phyloP scores from a whole-genome alignment of 2,329 filamentous ascomycete species.

The Geosmithia morbida region DNA sequence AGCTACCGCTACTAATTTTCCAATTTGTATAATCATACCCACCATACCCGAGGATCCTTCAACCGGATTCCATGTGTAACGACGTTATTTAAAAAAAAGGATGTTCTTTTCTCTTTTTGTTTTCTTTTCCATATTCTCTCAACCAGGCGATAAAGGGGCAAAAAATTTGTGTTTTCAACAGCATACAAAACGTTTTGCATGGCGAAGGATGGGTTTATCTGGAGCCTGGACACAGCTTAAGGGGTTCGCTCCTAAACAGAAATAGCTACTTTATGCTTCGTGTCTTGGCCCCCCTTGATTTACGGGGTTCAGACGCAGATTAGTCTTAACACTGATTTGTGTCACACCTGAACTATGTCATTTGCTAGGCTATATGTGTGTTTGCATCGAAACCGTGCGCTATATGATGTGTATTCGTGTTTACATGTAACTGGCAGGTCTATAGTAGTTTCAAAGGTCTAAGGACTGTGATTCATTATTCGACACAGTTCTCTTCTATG shows the following conservation, averaged over 20 bases:
- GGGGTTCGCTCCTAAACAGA: neutral
- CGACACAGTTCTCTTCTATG: no score
- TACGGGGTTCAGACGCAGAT: neutral
- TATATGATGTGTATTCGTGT: no score
- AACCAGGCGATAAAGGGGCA: constrained; percentile 13
- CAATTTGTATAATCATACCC: constrained; percentile 12
- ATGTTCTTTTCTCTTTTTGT: constrained; percentile 10
- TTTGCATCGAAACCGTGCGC: no score
- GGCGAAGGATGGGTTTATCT: constrained; percentile 10
- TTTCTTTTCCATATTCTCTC: constrained; percentile 11
- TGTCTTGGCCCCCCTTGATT: neutral
- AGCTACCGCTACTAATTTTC: constrained; percentile 29
- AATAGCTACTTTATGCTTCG: neutral
- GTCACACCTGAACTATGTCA: no score
- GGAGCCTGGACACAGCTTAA: neutral
- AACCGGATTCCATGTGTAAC: constrained; percentile 23
- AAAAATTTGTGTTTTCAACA: constrained; percentile 28
- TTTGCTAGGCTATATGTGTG: no score
- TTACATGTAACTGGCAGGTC: no score
- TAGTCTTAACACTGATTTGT: no score
- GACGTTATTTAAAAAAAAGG: constrained; percentile 7
- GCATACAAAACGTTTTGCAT: constrained; percentile 22
- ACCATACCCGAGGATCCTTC: constrained; percentile 20
- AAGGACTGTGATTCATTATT: no score
- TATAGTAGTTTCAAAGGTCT: no score